phyloP scores from a whole-genome alignment of 2,329 filamentous ascomycete genomes.

The Aspergillus tamarii region DNA sequence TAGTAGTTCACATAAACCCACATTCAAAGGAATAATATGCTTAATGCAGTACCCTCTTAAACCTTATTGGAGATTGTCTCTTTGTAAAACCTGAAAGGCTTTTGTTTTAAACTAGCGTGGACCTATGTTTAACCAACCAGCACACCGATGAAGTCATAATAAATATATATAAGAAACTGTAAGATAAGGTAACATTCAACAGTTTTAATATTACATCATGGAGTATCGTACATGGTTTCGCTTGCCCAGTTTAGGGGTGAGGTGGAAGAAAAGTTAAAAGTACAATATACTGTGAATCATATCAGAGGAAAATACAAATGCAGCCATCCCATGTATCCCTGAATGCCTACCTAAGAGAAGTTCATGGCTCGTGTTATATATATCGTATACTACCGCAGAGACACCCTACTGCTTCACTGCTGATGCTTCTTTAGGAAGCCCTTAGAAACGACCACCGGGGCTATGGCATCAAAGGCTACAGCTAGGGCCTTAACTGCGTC shows the following conservation, averaged over 20 bases:
- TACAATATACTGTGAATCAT: conserved; percentile 1
- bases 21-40: background rate
- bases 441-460: background rate
- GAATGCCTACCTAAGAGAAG: background rate
- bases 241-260: background rate
- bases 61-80: background rate
- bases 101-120: background rate
- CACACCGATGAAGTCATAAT: background rate
- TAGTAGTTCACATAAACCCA: too few relatives aligned
- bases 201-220: background rate
- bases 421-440: too few relatives aligned
- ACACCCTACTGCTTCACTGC: background rate
- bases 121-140: background rate
- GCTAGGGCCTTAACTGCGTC: conserved; percentile 6
- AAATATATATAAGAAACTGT: background rate
- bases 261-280: background rate
- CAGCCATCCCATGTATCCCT: background rate
- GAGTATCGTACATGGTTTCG: background rate
- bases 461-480: conserved; percentile 3
- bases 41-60: background rate
- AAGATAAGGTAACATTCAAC: background rate
- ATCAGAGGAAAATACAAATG: conserved; percentile 2
- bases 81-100: background rate
- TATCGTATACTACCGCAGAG: conserved; percentile 5
- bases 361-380: conserved; percentile 14